These are phyloP conservation scores for Monosporozyma solicola DNA, from an alignment of 805 yeast species.

Conservation along the genomic window DNA sequence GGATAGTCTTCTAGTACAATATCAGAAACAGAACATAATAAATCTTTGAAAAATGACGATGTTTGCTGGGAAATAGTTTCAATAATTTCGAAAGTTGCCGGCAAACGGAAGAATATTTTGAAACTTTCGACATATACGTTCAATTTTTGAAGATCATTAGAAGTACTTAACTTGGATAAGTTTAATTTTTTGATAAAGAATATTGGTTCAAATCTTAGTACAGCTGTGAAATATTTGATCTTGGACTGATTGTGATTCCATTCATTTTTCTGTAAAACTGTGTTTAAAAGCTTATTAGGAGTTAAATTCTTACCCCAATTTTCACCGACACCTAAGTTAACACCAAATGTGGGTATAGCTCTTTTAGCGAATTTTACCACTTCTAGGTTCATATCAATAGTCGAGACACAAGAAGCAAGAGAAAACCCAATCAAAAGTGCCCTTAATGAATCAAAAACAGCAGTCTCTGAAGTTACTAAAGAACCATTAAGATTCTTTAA, in stretches of 20 bases:
- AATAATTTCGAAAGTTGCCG: conserved; percentile 19
- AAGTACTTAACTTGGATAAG: conserved; percentile 9
- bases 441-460: conserved; percentile 20
- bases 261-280: conserved; percentile 1
- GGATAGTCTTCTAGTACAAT: conserved; percentile 18
- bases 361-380: conserved; percentile 16
- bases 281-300: conserved; percentile 8
- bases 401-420: conserved; percentile 15
- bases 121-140: conserved; percentile 32
- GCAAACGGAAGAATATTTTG: conserved; percentile 27
- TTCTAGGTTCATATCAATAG: conserved; percentile 9
- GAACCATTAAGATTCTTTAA: conserved; percentile 24
- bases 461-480: conserved; percentile 17
- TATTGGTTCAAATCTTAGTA: conserved; percentile 26
- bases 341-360: conserved; percentile 13
- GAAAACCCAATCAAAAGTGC: conserved; percentile 14
- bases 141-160: conserved; percentile 17
- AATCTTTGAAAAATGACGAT: conserved; percentile 26
- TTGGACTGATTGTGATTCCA: conserved; percentile 13
- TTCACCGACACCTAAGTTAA: conserved; percentile 16
- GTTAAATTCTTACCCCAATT: conserved; percentile 14
- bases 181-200: conserved; percentile 23
- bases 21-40: conserved; percentile 23
- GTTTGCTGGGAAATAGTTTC: conserved; percentile 21
- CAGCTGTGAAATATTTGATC: conserved; percentile 26